Evolutionary conservation across 345 rosid genomes (phyloP).

Genomic region (Kandelia obovata): DNA sequence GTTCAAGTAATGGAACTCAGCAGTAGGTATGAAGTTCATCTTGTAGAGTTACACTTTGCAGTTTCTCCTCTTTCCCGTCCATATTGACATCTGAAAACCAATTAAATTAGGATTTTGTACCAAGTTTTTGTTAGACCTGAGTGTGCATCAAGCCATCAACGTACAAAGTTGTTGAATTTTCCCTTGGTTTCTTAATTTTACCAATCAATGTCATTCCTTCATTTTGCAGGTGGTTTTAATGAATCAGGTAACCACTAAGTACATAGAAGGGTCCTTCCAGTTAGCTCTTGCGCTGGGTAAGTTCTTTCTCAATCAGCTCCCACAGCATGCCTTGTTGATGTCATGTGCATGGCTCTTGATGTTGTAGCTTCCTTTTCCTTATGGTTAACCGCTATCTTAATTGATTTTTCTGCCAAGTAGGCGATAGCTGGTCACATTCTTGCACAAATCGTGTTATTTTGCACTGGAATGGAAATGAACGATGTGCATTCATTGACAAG

Average conservation of each 20-base stretch:
- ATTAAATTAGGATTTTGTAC: neutral
- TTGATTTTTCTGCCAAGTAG: conserved; percentile 30
- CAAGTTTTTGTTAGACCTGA: neutral
- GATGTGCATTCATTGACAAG: conserved; percentile 73
- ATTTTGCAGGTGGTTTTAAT: conserved; percentile 67
- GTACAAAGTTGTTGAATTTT: neutral
- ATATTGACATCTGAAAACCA: neutral
- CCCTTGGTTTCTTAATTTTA: neutral
- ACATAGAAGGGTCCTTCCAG: conserved; percentile 70
- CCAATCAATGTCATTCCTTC: neutral
- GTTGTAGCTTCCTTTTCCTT: neutral
- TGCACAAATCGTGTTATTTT: conserved; percentile 81
- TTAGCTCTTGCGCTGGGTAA: conserved; percentile 83
- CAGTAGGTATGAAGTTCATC: neutral
- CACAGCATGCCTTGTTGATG: neutral
- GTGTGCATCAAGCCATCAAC: neutral
- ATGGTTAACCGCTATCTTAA: neutral
- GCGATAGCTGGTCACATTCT: conserved; percentile 95
- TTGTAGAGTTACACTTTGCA: neutral
- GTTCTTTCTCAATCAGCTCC: conserved; percentile 11
- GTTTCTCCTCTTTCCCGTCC: neutral
- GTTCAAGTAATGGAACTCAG: neutral
- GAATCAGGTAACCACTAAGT: conserved; percentile 89
- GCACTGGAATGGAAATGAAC: conserved; percentile 82
- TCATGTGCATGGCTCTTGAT: neutral